Evolutionary conservation across 306 rosid species (phyloP), one percentile per base, ranked within the genome.

Genomic region (Benincasa hispida): DNA sequence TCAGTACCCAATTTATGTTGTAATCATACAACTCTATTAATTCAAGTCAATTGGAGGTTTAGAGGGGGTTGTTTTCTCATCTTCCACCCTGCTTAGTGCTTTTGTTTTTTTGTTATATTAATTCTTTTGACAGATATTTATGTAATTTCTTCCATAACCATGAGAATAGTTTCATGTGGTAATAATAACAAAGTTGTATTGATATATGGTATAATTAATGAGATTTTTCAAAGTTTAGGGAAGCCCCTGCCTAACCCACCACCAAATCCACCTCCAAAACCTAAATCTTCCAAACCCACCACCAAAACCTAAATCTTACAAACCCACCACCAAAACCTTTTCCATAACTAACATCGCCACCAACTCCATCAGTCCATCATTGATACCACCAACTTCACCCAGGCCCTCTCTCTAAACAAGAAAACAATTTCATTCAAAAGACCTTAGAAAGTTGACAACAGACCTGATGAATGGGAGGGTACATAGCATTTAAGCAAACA

Each of bases 391-490:
- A 2, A n/a, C 63, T 25, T 24, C 34, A 60, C 35, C 32, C 35
- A 24, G 9, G 18, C 19, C 35, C 19, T 12, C 63, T 25, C 63
- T 3, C 35, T 32, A 32, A 13, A 37, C 8, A 67, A 6, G 35
- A 11, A 41, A 69, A 15, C 37, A 47, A 42, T 27, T 74, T 74
- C 77, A 21, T 74, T 42, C 28, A 76, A 37, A 30, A 56, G 8
- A 6, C 34, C 28, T 22, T 24, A 24, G 6, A 56, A 59, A 45
- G 39, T 60, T 17, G 22, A 24, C 4, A 17, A 67, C 83, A 67
- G 67, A 93, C 98, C 96, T 93, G 98, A 82, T 91, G 98, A 76
- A 93, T 93, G 30, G 97, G 98, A 76, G 98, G 98, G 85, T 93
- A 93, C 97, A 93, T 93, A 15, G 97, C 96, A 83, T 82, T 93